phyloP scores from a whole-genome alignment of 148 eudicot genomes.

The Cornus kousa region DNA sequence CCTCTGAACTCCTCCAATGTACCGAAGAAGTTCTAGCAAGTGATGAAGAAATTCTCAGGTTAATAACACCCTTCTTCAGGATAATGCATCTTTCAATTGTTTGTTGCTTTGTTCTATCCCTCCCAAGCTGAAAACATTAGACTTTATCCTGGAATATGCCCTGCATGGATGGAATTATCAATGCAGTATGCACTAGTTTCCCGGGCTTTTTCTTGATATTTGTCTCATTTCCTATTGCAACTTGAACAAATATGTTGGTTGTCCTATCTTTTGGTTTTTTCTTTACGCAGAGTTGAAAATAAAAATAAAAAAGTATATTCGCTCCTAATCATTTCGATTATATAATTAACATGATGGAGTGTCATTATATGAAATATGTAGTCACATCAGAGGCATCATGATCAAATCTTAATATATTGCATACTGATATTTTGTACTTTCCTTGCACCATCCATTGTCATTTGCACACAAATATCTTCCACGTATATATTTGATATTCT shows the following conservation, averaged over 20 bases:
- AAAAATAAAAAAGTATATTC: too few species aligned
- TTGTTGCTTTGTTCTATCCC: background rate
- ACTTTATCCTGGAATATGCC: too few species aligned
- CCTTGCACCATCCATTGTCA: background rate
- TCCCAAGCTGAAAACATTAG: too few species aligned
- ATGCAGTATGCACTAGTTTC: too few species aligned
- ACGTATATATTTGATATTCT: background rate
- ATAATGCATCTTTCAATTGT: too few species aligned
- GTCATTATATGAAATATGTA: background rate
- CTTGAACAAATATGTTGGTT: background rate
- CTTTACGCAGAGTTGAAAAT: too few species aligned
- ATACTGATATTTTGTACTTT: background rate
- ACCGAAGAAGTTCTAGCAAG: background rate
- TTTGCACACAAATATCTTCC: background rate
- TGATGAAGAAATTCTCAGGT: too few species aligned
- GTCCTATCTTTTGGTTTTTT: background rate
- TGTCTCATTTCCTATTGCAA: background rate
- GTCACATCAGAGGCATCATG: constrained; percentile 2
- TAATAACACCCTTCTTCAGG: too few species aligned
- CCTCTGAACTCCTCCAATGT: too few species aligned
- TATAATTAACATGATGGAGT: background rate
- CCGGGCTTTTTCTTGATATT: background rate
- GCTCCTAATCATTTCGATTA: too few species aligned
- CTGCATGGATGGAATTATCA: too few species aligned
- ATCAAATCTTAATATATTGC: background rate